These are phyloP conservation scores for Tillandsia fasciculata DNA, from an alignment of 176 grass and related monocot genomes.

Conservation along the genomic window DNA sequence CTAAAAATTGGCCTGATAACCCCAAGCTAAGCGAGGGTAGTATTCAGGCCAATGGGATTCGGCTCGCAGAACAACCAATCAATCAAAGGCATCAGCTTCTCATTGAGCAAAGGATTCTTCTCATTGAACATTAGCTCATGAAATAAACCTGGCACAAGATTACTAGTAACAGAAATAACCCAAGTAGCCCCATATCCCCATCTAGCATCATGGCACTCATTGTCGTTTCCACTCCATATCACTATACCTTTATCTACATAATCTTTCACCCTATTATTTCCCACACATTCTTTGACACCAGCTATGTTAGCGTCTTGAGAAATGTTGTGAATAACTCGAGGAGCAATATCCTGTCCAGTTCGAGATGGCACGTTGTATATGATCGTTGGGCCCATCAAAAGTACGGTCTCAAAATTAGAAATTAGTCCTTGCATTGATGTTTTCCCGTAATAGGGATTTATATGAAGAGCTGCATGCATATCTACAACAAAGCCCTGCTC, in stretches of 20 bases:
- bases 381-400: conserved; percentile 75
- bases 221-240: conserved; percentile 83
- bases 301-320: conserved; percentile 56
- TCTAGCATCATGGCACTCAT: conserved; percentile 73
- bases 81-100: conserved; percentile 24
- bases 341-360: conserved; percentile 73
- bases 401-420: conserved; percentile 65
- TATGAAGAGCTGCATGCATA: conserved; percentile 94
- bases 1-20: conserved; percentile 22
- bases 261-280: conserved; percentile 53
- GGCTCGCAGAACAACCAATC: conserved; percentile 27
- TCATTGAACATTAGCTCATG: conserved; percentile 51
- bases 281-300: conserved; percentile 80
- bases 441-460: conserved; percentile 95
- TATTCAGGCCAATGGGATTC: conserved; percentile 30
- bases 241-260: conserved; percentile 58
- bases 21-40: conserved; percentile 26
- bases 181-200: conserved; percentile 54
- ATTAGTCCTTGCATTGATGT: conserved; percentile 63
- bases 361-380: conserved; percentile 82
- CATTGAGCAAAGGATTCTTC: conserved; percentile 31
- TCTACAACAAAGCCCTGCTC: conserved; percentile 86
- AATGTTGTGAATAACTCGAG: conserved; percentile 43
- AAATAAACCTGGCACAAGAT: conserved; percentile 82
- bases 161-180: conserved; percentile 70